Conservation (phyloP, 2,329 filamentous ascomycete species). For the Fusarium fracticaudum region DNA sequence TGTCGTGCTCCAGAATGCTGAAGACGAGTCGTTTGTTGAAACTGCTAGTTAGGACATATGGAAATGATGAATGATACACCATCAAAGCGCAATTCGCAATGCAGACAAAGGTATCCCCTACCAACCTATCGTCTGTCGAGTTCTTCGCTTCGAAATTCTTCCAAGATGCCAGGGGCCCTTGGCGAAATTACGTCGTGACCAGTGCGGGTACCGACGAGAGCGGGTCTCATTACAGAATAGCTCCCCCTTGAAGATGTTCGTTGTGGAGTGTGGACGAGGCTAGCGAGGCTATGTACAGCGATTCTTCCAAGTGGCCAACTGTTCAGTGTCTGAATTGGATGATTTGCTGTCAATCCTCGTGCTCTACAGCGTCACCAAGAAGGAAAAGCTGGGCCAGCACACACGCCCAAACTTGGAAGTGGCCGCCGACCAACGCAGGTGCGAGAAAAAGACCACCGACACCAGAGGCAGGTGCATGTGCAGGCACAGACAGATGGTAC, state of each 20-base stretch:
- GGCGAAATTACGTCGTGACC: slow-evolving; percentile 43
- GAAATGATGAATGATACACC: background rate
- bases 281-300: background rate
- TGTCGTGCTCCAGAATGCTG: slow-evolving; percentile 8
- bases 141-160: slow-evolving; percentile 20
- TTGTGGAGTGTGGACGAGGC: background rate
- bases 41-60: background rate
- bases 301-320: slow-evolving; percentile 23
- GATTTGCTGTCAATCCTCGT: slow-evolving; percentile 3
- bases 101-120: slow-evolving; percentile 3
- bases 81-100: background rate
- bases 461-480: slow-evolving; percentile 11
- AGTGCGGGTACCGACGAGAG: slow-evolving; percentile 38
- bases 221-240: slow-evolving; percentile 42
- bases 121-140: slow-evolving; percentile 5
- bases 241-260: slow-evolving; percentile 5
- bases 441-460: background rate
- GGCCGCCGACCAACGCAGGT: slow-evolving; percentile 15
- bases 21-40: slow-evolving; percentile 8
- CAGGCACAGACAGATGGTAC: background rate
- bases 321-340: slow-evolving; percentile 11
- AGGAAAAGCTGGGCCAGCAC: slow-evolving; percentile 13
- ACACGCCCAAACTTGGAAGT: slow-evolving; percentile 22
- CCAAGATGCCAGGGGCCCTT: slow-evolving; percentile 30
- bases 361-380: slow-evolving; percentile 1